phyloP scores from a whole-genome alignment of 345 rosid genomes.

The Ailanthus altissimus region DNA sequence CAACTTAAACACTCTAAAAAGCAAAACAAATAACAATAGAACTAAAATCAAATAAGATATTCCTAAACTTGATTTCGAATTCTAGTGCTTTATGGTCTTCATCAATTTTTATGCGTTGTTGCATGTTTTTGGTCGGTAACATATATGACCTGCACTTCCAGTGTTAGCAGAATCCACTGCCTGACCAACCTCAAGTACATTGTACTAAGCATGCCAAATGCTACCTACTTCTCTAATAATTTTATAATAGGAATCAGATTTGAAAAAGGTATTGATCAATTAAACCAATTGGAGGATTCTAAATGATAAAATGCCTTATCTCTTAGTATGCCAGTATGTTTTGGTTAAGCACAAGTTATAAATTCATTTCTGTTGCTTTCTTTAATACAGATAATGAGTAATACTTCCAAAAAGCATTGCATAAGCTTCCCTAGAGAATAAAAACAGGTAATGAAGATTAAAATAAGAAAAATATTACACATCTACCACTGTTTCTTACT shows the following conservation, averaged over 20 bases:
- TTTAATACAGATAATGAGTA: not conserved
- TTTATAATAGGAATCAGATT: not conserved
- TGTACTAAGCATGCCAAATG: not conserved
- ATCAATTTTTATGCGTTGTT: not conserved
- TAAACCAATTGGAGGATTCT: not conserved
- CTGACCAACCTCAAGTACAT: not conserved
- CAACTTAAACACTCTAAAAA: too few relatives aligned
- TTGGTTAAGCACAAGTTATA: not conserved
- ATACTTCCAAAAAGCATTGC: conserved; percentile 7
- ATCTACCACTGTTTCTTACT: not conserved
- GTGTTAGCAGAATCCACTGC: not conserved
- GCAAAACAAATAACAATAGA: too few relatives aligned
- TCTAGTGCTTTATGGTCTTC: too few relatives aligned
- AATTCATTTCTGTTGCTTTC: conserved; percentile 12
- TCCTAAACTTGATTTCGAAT: too few relatives aligned
- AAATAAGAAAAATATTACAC: not conserved
- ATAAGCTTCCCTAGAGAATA: not conserved
- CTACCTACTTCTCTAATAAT: not conserved
- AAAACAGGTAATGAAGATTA: not conserved
- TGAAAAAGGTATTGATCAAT: not conserved
- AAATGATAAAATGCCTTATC: not conserved
- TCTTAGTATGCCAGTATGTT: not conserved
- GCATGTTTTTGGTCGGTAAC: not conserved
- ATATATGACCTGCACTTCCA: not conserved
- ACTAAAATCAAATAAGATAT: too few relatives aligned